Conservation (phyloP, 805 yeast genomes). For the Saccharomyces jurei region DNA sequence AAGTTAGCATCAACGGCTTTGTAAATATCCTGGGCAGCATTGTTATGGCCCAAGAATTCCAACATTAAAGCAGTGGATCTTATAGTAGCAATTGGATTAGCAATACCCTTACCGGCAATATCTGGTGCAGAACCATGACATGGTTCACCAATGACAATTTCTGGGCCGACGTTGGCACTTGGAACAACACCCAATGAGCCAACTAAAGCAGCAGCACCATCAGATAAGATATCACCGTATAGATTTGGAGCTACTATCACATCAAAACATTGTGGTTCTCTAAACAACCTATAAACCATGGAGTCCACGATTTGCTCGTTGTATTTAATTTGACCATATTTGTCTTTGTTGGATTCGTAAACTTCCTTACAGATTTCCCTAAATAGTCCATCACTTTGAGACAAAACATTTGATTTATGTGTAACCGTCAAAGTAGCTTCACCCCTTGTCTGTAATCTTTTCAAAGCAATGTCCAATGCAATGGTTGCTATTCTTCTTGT, state of each 20-base stretch:
- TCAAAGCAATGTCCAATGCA: constrained; percentile 87
- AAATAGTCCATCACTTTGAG: constrained; percentile 90
- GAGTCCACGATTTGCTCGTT: constrained; percentile 98
- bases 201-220: constrained; percentile 96
- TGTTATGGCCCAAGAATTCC: constrained; percentile 87
- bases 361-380: constrained; percentile 61
- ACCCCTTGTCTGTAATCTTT: constrained; percentile 71
- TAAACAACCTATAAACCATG: constrained; percentile 97
- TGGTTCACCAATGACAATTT: constrained; percentile 96
- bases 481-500: constrained; percentile 78
- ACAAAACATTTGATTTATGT: constrained; percentile 91
- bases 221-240: constrained; percentile 94
- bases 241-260: constrained; percentile 98
- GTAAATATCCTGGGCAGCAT: constrained; percentile 87
- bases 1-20: constrained; percentile 91
- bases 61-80: constrained; percentile 96
- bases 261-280: constrained; percentile 95
- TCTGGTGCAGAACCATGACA: constrained; percentile 99
- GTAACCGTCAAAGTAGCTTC: constrained; percentile 69
- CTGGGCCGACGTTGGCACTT: constrained; percentile 94
- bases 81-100: constrained; percentile 96
- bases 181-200: constrained; percentile 98
- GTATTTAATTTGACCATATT: constrained; percentile 54
- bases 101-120: constrained; percentile 88
- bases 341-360: constrained; percentile 44